Evolutionary conservation across 371 early-diverging fungal species (phyloP), one percentile per base, ranked within the genome.

Genomic region (Mortierella sp.): DNA sequence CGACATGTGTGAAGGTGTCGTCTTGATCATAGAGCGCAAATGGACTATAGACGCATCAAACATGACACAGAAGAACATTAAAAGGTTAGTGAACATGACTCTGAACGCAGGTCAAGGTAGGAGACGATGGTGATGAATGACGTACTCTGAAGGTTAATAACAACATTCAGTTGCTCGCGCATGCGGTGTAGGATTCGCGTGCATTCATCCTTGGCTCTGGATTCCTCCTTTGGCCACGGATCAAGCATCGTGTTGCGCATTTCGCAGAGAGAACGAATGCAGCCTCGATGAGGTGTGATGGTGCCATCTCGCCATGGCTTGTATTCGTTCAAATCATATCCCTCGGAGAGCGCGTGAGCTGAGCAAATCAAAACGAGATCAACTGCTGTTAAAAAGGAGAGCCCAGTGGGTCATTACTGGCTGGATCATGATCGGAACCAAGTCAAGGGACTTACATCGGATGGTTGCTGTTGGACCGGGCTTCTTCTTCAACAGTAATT

Each of bases 61-160:
- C n/a, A 10, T 34, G 34, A 7, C 26, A n/a, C 5, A 50, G 18
- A 7, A 26, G 28, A 9, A 27, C 8, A 14, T 7, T 46, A 12
- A 6, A 10, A 48, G 5, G 49, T 54, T 24, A 41, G 39, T 56
- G 9, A 8, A 54, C 3, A 42, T 23, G 42, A 8, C 41, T 14
- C 21, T n/a, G n/a, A n/a, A n/a, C n/a, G n/a, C n/a, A n/a, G n/a
- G n/a, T n/a, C n/a, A n/a, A n/a, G n/a, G n/a, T n/a, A n/a, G n/a
- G 31, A 47, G 48, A 18, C 9, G 1, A 38, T 42, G 34, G 19
- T 16, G 23, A 7, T 16, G n/a, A 30, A 47, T 7, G 1, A 38
- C 70, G 5, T 74, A 74, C 76, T 74, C 41, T 74, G 76, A 7
- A 74, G 63, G 27, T 74, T 74, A 41, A 74, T 74, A 39, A 74